Base-by-base conservation (phyloP, 129 eudicot species). In the Tanacetum coccineum region DNA sequence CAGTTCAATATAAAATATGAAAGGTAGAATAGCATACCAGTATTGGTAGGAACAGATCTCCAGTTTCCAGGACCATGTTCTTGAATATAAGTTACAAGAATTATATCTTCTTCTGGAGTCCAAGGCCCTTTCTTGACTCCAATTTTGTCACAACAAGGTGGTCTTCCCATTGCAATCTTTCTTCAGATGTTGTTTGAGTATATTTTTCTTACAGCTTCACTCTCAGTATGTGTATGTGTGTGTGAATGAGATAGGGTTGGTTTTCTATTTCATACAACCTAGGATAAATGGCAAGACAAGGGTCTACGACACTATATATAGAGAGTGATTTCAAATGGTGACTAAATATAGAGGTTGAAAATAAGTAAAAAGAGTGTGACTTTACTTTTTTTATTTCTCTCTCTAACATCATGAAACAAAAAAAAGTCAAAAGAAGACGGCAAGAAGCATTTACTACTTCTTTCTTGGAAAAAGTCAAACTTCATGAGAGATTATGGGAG, bases 71-170 rank as follows among this genome's bases (percentile, higher is more conserved):
- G 81, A 58, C 81, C 81, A 67, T 78, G 68, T 73, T 78, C 82
- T 73, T 78, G 82, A 61, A 73, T 78, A 53, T 78, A 78, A 66
- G 79, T 59, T 46, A 78, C 82, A 73, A 78, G 78, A 26, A 72
- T 73, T 28, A 78, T 78, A 72, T 78, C 82, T 61, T 78, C 82
- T 78, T 78, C 82, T 4, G 82, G 82, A 66, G 78, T 78, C 82
- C 82, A 78, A 51, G 82, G 82, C 9, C 82, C 82, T 78, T 78
- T 78, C 60, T 73, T 78, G 51, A 78, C 82, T 9, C 82, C 82
- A 25, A 78, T 21, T 55, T 73, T 78, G 60, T 78, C 78, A 66
- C 78, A 72, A 73, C 74, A 78, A 59, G 82, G 78, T 78, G 78
- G 82, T 6, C 82, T 78, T 73, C 78, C 82, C 82, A 78, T 78